Evolutionary conservation across 2,329 filamentous ascomycete species (phyloP), one percentile per base, ranked within the genome.

Genomic region (Paraconiothyrium brasiliense): DNA sequence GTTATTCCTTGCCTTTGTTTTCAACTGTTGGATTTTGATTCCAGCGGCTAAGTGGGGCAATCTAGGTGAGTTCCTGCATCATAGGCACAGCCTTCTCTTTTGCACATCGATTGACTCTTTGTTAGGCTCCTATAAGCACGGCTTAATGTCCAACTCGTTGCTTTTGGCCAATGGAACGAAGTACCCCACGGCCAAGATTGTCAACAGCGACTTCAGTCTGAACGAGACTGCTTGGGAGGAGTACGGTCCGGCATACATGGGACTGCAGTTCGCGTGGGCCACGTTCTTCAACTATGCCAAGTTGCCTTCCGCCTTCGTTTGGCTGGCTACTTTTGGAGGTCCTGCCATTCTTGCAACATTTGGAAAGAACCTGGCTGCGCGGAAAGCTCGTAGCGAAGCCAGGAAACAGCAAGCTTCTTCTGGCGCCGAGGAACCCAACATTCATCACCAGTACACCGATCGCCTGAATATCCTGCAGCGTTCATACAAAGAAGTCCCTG

Each of bases 251-350:
- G 78, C 86, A n/a, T 87, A 87, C 64, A 83, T 87, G 58, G 84
- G 87, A 1, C 76, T 85, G 0, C 87, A 89, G 61, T 81, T 84
- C 44, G 79, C 87, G 3, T 89, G 86, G 86, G 73, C 76, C 4
- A 85, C 86, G 62, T 88, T 88, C 74, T 88, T 87, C 70, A 85
- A 86, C 70, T 89, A 88, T 58, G 85, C 86, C 7, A 83, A 85
- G 9, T 84, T 87, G 58, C 81, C 84, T 0, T 87, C 86, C 0
- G 85, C 86, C 0, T 79, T 88, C 51, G 83, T 83, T 7, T 89
- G 87, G 86, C 85, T 88, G 71, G 76, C 76, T 4, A 81, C 86
- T 0, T 89, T 89, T 59, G 85, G 86, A 0, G 85, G 78, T 43
- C 65, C 78, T 0, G 80, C 85, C 58, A 79, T 88, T 48, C 79